Percentiles rank a stretch among this genome's conserved stretches.
Conservation (phyloP, 2,329 filamentous ascomycete species). For the Cladosporium sp. region DNA sequence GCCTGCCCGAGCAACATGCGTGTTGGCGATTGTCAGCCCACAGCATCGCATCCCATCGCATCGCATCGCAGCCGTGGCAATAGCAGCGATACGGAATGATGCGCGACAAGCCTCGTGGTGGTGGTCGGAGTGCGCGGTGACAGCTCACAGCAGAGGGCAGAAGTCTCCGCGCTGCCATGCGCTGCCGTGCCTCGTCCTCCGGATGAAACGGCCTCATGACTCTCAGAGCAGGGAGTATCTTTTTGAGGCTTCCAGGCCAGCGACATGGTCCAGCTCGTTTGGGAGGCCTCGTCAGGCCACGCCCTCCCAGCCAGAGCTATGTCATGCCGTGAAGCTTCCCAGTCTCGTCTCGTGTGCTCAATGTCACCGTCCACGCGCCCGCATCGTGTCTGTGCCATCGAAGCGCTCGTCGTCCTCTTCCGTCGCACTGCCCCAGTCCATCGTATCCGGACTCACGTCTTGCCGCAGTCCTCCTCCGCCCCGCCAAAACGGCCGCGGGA, state of each 20-base stretch:
- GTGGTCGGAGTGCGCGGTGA: neutral
- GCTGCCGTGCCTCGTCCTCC: neutral
- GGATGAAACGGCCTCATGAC: neutral
- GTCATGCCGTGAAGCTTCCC: conserved; percentile 1
- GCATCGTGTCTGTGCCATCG: conserved; percentile 5
- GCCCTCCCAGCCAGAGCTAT: neutral
- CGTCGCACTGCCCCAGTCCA: neutral
- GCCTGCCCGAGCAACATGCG: neutral
- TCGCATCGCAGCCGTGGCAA: neutral
- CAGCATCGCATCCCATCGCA: neutral
- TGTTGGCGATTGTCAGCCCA: conserved; percentile 2
- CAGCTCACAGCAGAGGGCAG: neutral
- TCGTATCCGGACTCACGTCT: neutral
- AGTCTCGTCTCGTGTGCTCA: neutral
- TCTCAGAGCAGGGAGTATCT: neutral
- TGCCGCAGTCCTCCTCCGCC: neutral
- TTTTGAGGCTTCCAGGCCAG: neutral
- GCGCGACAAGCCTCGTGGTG: neutral
- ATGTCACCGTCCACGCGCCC: conserved; percentile 7
- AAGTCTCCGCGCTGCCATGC: neutral
- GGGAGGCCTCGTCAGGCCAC: neutral
- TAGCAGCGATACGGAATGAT: too few species aligned
- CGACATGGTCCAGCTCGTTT: neutral
- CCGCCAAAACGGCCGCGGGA: too few species aligned
- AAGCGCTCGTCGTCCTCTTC: neutral